Evolutionary conservation across 768 basidiomycete genomes (phyloP).

Genomic region (Termitomyces sp.): DNA sequence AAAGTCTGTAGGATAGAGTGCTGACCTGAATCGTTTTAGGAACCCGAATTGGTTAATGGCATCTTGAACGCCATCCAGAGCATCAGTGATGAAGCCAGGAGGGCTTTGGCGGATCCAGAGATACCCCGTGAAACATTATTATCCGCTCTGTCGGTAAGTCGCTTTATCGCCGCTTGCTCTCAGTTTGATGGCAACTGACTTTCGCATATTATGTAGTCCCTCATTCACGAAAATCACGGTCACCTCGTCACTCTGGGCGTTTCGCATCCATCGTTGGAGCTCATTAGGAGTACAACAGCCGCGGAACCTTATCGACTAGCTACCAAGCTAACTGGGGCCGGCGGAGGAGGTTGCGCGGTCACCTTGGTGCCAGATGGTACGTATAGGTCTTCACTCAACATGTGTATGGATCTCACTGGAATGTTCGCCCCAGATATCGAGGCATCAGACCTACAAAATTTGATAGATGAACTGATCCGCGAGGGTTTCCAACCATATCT

Average conservation of each 20-base stretch:
- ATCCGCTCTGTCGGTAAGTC: conserved; percentile 65
- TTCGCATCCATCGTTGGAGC: conserved; percentile 86
- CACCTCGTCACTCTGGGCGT: conserved; percentile 85
- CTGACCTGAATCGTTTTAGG: conserved; percentile 35
- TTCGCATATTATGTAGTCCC: conserved; percentile 41
- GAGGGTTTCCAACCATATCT: conserved; percentile 81
- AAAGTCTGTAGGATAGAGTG: conserved; percentile 3
- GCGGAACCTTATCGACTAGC: conserved; percentile 64
- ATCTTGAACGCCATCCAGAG: conserved; percentile 79
- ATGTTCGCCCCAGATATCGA: conserved; percentile 59
- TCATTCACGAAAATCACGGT: conserved; percentile 88
- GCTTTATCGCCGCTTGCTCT: conserved; percentile 1
- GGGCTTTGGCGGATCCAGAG: conserved; percentile 70
- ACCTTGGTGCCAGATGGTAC: conserved; percentile 92
- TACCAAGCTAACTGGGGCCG: conserved; percentile 97
- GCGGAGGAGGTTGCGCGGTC: conserved; percentile 97
- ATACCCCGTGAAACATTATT: conserved; percentile 66
- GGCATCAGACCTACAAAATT: conserved; percentile 49
- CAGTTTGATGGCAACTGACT: conserved; percentile 10
- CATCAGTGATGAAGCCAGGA: conserved; percentile 80
- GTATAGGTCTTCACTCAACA: conserved; percentile 22
- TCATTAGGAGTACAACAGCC: conserved; percentile 68
- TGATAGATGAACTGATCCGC: conserved; percentile 57
- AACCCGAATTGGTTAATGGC: conserved; percentile 81
- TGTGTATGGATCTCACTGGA: conserved; percentile 10